Percentiles rank a stretch among this genome's conserved stretches.
Conservation (phyloP, 2,329 filamentous ascomycete genomes). For the Penicillium fuscoglaucum region DNA sequence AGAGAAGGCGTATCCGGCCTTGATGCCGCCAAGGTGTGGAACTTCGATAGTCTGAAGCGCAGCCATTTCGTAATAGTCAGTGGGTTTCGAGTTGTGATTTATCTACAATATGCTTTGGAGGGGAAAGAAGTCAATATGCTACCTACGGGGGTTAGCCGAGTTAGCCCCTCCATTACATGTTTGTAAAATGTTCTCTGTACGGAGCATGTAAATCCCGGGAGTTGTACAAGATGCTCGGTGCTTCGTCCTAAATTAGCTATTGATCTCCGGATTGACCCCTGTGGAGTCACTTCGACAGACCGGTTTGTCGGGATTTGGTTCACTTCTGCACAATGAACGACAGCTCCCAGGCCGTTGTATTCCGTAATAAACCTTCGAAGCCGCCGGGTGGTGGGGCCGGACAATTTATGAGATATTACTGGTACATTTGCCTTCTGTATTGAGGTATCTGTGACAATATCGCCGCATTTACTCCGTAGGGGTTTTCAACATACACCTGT, state of each 20-base stretch:
- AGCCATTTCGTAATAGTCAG: slow-evolving; percentile 17
- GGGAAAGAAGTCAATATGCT: not conserved
- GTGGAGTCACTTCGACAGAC: not conserved
- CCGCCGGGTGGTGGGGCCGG: not conserved
- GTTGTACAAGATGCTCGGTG: not conserved
- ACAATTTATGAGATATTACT: not conserved
- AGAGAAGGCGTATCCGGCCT: slow-evolving; percentile 50
- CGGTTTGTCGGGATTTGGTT: not conserved
- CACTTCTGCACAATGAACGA: not conserved
- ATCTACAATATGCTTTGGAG: not conserved
- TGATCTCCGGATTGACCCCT: not conserved
- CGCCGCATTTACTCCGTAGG: not conserved
- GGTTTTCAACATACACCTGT: not conserved
- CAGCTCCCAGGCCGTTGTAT: not conserved
- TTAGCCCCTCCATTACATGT: not conserved
- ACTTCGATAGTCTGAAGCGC: slow-evolving; percentile 41
- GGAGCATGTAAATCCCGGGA: not conserved
- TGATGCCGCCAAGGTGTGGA: slow-evolving; percentile 52
- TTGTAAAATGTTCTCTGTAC: not conserved
- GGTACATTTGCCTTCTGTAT: not conserved
- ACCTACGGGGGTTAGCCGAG: not conserved
- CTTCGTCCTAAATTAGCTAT: not conserved
- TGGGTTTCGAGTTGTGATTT: not conserved
- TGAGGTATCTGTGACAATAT: not conserved
- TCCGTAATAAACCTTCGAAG: not conserved